Base-by-base conservation (phyloP, 495 filamentous ascomycete species). In the Lichina pygmaea region DNA sequence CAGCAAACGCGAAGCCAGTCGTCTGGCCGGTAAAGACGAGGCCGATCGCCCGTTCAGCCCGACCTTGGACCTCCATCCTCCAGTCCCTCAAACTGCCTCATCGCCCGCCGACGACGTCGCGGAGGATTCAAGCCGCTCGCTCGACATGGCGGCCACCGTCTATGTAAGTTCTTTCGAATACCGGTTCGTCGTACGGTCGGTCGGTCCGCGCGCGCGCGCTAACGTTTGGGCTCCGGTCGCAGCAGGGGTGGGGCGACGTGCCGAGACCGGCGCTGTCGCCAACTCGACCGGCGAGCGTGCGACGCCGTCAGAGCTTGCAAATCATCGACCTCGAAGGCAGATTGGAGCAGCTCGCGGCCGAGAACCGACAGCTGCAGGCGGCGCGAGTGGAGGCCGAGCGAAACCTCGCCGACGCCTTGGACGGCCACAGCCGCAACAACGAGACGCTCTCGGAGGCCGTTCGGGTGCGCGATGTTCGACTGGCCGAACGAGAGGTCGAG, bases 171-270 rank as follows among this genome's bases (percentile, higher is more conserved):
- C 45, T 50, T 34, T 17, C 36, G 8, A 24, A 24, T 4, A 4
- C 4, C 24, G 1, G 24, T 4, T 24, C 24, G 2, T 24, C 24
- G 24, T 4, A 24, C 24, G 24, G 24, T 24, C 24, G 24, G 24
- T 24, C 4, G 24, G 24, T 24, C 24, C 2, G 24, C 42, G 42
- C 15, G 10, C 10, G 42, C 15, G 11, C 36, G 36, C 36, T 39
- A 11, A 39, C 36, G 1, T 24, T 24, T 24, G 24, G 24, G 24
- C 24, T 24, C 24, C 24, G 13, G 11, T 15, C 10, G 13, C 41
- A 93, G 84, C 85, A 93, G 72, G 86, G 81, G 61, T 92, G 73
- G 67, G 89, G 91, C 60, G 86, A 93, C 59, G 82, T 79, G 61
- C 83, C 73, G 55, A 81, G 75, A 52, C 91, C 83, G 55, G 85